Evolutionary conservation across 768 basidiomycete genomes (phyloP).

Genomic region (Phanerodontia chrysosporium): DNA sequence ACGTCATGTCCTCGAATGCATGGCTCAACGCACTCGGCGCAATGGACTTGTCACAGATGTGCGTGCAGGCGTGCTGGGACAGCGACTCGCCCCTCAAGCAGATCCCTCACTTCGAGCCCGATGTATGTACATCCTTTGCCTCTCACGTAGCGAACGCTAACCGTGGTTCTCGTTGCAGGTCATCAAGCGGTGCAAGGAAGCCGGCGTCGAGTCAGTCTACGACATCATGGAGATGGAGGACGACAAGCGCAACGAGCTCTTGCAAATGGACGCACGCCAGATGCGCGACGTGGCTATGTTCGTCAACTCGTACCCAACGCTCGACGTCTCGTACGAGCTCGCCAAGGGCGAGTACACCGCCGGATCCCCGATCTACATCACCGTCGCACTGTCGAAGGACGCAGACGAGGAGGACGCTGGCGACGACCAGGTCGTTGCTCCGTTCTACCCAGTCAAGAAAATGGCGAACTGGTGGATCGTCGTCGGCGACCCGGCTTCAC

Average conservation of each 20-base stretch:
- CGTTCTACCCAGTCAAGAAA: slow-evolving; percentile 88
- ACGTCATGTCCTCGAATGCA: slow-evolving; percentile 96
- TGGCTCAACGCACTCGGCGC: slow-evolving; percentile 93
- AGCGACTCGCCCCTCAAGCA: slow-evolving; percentile 93
- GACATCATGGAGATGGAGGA: slow-evolving; percentile 99
- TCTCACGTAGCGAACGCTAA: background rate
- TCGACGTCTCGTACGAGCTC: slow-evolving; percentile 87
- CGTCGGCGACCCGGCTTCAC: slow-evolving; percentile 76
- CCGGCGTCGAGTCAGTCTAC: slow-evolving; percentile 84
- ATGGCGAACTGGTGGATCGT: slow-evolving; percentile 98
- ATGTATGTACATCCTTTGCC: slow-evolving; percentile 42
- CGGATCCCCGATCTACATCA: slow-evolving; percentile 75
- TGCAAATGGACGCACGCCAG: slow-evolving; percentile 81
- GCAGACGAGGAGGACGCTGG: slow-evolving; percentile 55
- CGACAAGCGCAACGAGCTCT: slow-evolving; percentile 71
- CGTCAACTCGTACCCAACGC: slow-evolving; percentile 95
- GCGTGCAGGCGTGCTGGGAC: slow-evolving; percentile 97
- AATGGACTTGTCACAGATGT: slow-evolving; percentile 99
- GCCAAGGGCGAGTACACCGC: slow-evolving; percentile 85
- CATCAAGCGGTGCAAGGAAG: slow-evolving; percentile 79
- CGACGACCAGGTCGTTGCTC: slow-evolving; percentile 88
- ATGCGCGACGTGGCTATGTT: slow-evolving; percentile 95
- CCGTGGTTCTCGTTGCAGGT: slow-evolving; percentile 39
- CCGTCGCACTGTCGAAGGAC: slow-evolving; percentile 78
- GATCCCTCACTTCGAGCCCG: slow-evolving; percentile 92